Conservation (phyloP, 2,329 filamentous ascomycete genomes). For the Sclerotinia nivalis region DNA sequence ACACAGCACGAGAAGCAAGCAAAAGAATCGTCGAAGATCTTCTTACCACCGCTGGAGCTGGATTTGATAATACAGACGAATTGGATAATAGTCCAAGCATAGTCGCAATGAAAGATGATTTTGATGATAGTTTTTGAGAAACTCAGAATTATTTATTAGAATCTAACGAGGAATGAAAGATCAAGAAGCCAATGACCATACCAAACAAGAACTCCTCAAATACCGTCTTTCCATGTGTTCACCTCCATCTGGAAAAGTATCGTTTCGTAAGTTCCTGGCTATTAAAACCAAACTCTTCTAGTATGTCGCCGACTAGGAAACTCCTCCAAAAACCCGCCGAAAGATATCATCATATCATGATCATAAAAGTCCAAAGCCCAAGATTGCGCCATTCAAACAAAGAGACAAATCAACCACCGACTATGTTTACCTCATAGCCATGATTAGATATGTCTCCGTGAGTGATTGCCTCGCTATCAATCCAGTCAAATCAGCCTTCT, state of each 20-base stretch:
- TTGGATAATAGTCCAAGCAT: conserved; percentile 64
- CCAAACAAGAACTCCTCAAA: not conserved
- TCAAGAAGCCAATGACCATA: not conserved
- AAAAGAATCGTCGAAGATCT: conserved; percentile 80
- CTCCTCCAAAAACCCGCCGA: not conserved
- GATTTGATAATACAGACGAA: conserved; percentile 51
- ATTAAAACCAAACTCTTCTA: not conserved
- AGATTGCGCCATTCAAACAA: not conserved
- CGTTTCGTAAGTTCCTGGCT: not conserved
- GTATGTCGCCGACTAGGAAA: not conserved
- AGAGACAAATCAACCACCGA: not conserved
- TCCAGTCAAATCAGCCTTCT: not conserved
- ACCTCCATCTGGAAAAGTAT: not conserved
- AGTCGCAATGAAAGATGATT: conserved; percentile 63
- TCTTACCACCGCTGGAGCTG: conserved; percentile 74
- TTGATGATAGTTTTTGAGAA: conserved; percentile 61
- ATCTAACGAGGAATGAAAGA: conserved; percentile 8
- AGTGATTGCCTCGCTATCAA: conserved; percentile 5
- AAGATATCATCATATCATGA: not conserved
- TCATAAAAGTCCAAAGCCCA: not conserved
- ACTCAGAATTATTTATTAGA: conserved; percentile 29
- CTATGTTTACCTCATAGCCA: conserved; percentile 27
- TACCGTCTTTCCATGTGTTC: not conserved
- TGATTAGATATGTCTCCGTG: conserved; percentile 28
- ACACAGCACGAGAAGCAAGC: conserved; percentile 74